Evolutionary conservation across 1,284 basidiomycete genomes (phyloP).

Genomic region (Leccinum insolens): DNA sequence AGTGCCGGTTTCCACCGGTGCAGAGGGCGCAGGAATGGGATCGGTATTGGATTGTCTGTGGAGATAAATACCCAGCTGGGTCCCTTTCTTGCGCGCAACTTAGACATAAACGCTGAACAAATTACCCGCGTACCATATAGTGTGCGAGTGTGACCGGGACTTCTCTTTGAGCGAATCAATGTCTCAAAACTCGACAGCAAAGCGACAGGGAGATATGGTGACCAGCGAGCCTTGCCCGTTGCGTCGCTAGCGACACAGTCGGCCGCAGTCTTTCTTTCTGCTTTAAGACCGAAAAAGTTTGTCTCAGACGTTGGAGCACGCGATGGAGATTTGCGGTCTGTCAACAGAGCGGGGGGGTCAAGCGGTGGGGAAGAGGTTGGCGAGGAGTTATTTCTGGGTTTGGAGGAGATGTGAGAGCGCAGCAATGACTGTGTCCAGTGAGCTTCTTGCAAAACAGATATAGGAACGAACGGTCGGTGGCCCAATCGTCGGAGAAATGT

Average conservation of each 20-base stretch:
- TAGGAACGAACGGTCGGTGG: slow-evolving; percentile 64
- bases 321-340: too few relatives aligned
- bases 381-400: slow-evolving; percentile 32
- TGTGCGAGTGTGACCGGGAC: slow-evolving; percentile 74
- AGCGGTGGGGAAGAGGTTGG: slow-evolving; percentile 40
- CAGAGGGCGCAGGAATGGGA: slow-evolving; percentile 50
- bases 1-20: slow-evolving; percentile 16
- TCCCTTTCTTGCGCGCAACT: slow-evolving; percentile 70
- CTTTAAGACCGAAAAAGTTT: too few relatives aligned
- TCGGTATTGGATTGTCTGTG: slow-evolving; percentile 83
- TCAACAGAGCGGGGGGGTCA: too few relatives aligned
- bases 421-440: slow-evolving; percentile 76
- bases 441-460: slow-evolving; percentile 70
- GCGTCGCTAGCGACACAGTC: too few relatives aligned
- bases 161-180: slow-evolving; percentile 58
- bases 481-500: slow-evolving; percentile 71
- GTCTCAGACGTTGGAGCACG: too few relatives aligned
- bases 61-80: slow-evolving; percentile 89
- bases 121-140: slow-evolving; percentile 45
- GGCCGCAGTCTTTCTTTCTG: too few relatives aligned
- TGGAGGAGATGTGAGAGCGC: slow-evolving; percentile 56
- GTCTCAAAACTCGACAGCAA: too few relatives aligned
- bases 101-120: slow-evolving; percentile 58
- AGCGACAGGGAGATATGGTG: too few relatives aligned
- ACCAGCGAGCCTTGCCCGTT: too few relatives aligned